These are phyloP conservation scores for Saturnispora sekii DNA, from an alignment of 805 yeast genomes.

Conservation along the genomic window DNA sequence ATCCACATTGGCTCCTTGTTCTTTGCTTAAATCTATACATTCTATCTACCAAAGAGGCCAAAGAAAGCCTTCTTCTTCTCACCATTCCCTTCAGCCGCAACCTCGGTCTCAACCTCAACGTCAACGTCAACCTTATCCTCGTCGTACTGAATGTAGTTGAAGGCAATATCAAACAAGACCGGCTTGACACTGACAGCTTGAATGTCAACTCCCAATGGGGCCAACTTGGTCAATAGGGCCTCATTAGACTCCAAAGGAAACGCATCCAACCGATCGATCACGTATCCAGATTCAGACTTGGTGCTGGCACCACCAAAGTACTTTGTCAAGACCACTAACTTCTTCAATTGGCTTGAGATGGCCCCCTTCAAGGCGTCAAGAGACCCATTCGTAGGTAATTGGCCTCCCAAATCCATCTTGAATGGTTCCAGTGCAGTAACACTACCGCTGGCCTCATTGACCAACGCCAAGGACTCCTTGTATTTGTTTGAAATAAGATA, in stretches of 20 bases:
- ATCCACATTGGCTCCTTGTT: too few relatives aligned
- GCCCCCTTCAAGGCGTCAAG: constrained; percentile 19
- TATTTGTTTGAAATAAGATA: constrained; percentile 33
- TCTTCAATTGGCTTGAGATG: constrained; percentile 17
- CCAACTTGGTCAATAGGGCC: constrained; percentile 25
- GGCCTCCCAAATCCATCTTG: constrained; percentile 24
- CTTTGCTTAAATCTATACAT: too few relatives aligned
- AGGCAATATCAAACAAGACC: constrained; percentile 84
- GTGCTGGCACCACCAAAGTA: constrained; percentile 23
- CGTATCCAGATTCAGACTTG: constrained; percentile 7
- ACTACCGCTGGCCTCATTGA: constrained; percentile 24
- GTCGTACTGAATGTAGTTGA: constrained; percentile 62
- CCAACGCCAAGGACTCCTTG: constrained; percentile 39
- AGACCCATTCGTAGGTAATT: constrained; percentile 31
- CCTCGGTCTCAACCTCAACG: constrained; percentile 1
- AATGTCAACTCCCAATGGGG: constrained; percentile 28
- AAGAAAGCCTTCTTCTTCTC: constrained; percentile 52
- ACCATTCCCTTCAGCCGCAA: constrained; percentile 17
- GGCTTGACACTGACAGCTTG: constrained; percentile 73
- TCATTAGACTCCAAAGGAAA: constrained; percentile 22
- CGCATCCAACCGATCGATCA: constrained; percentile 23
- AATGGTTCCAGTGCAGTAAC: constrained; percentile 1
- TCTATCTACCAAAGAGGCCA: constrained; percentile 55
- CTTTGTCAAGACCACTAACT: constrained; percentile 40
- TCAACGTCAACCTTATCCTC: constrained; percentile 11